Evolutionary conservation across 345 rosid genomes (phyloP).

Genomic region (Firmiana major): DNA sequence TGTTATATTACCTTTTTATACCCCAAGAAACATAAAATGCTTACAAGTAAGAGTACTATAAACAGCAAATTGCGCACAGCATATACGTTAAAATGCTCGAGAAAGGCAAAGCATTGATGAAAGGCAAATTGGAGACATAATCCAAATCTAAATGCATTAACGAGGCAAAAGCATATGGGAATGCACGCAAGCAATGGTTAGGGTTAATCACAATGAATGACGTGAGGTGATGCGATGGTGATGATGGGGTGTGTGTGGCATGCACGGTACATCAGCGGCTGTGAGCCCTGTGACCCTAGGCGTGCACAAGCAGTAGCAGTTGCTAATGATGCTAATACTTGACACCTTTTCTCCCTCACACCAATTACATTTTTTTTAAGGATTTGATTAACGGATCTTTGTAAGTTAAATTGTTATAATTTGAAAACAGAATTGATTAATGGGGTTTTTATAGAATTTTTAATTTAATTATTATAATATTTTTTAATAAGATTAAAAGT

Average conservation of each 20-base stretch:
- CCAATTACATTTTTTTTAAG: too few species aligned
- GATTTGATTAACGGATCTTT: too few species aligned
- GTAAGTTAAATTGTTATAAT: too few species aligned
- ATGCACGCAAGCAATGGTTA: neutral
- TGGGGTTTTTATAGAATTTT: too few species aligned
- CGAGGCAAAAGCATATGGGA: neutral
- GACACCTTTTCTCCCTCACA: neutral
- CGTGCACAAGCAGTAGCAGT: neutral
- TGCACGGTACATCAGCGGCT: neutral
- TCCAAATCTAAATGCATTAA: neutral
- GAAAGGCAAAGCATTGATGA: neutral
- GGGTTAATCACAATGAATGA: neutral
- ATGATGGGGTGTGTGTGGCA: slow-evolving; percentile 6
- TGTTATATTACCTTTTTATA: too few species aligned
- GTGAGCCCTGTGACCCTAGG: neutral
- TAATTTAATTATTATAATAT: neutral
- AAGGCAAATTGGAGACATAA: neutral
- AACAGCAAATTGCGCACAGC: too few species aligned
- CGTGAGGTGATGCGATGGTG: slow-evolving; percentile 19
- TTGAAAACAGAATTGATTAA: too few species aligned
- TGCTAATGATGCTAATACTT: neutral
- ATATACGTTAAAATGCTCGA: too few species aligned
- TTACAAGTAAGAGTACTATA: too few species aligned
- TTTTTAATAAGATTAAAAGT: too few species aligned
- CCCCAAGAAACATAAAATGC: too few species aligned